Base-by-base conservation (phyloP, 2,329 filamentous ascomycete genomes). In the Cercospora sp. region DNA sequence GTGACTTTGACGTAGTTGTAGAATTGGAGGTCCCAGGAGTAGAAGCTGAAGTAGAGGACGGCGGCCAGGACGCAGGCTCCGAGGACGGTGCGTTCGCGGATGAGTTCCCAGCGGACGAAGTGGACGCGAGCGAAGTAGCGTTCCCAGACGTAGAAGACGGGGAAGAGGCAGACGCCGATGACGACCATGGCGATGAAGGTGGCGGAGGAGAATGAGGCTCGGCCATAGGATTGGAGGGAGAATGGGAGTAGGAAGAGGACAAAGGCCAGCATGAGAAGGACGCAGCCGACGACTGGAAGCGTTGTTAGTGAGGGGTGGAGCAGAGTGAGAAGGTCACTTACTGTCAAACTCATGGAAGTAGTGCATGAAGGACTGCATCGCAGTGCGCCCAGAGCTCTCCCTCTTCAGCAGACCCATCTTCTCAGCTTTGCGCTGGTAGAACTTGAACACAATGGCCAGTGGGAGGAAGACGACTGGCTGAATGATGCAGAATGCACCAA, bases 181-280 rank as follows among this genome's bases (percentile, higher is more conserved):
- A 78, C 74, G 49, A 79, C 62, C 76, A 78, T 77, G 70, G 77
- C 76, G 68, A 83, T 80, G 70, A 83, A 81, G 69, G 78, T 78
- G 1, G 74, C 73, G 0, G 79, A 77, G 21, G 74, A 72, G 80
- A 81, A 82, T 26, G 73, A 73, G 0, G 75, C 28, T 68, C 76
- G 30, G 10, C 75, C 75, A 65, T 78, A 80, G 13, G 65, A 74
- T 63, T 73, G 74, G 21, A 93, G 82, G 16, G 83, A 88, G 77
- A 93, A 88, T 0, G 90, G 89, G 7, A 93, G 84, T n/a, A 93
- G 81, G 74, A 93, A 87, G 10, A 91, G 79, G 0, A 86, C 82
- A 72, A 90, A 85, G 1, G 88, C 90, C 1, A 80, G 73, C 28
- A 69, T 70, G 37, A 79, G 69, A 4, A 78, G 63, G 66, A 77